phyloP scores from a whole-genome alignment of 768 basidiomycete genomes.

The Leccinum pellstonianum region DNA sequence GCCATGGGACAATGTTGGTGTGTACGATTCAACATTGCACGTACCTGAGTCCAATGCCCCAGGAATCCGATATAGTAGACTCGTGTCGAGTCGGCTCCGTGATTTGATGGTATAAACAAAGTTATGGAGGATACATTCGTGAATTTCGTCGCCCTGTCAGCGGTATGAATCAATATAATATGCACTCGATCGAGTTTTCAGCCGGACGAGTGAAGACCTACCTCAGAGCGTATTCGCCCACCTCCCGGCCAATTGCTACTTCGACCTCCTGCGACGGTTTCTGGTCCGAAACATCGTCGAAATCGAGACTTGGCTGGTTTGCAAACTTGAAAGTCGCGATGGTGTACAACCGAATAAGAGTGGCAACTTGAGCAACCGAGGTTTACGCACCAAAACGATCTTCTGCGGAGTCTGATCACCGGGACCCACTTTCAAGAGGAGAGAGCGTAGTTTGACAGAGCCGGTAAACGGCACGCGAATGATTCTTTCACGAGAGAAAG shows the following conservation, averaged over 20 bases:
- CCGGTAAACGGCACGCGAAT: conserved; percentile 86
- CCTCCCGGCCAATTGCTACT: conserved; percentile 66
- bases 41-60: conserved; percentile 79
- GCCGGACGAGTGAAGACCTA: conserved; percentile 31
- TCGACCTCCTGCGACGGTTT: conserved; percentile 71
- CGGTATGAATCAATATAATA: background rate
- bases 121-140: conserved; percentile 79
- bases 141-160: conserved; percentile 77
- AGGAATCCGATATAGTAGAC: conserved; percentile 86
- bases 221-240: conserved; percentile 87
- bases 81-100: conserved; percentile 72
- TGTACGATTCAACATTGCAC: background rate
- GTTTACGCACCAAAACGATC: conserved; percentile 59
- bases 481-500: conserved; percentile 48
- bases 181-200: background rate
- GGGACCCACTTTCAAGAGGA: conserved; percentile 85
- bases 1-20: background rate
- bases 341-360: background rate
- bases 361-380: background rate
- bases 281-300: conserved; percentile 64
- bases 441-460: conserved; percentile 77
- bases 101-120: conserved; percentile 75
- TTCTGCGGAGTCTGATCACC: conserved; percentile 72
- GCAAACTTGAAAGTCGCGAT: conserved; percentile 53
- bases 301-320: conserved; percentile 79